These are phyloP conservation scores for Paradendryphiella salina DNA, from an alignment of 2,329 filamentous ascomycete genomes.

Conservation along the genomic window DNA sequence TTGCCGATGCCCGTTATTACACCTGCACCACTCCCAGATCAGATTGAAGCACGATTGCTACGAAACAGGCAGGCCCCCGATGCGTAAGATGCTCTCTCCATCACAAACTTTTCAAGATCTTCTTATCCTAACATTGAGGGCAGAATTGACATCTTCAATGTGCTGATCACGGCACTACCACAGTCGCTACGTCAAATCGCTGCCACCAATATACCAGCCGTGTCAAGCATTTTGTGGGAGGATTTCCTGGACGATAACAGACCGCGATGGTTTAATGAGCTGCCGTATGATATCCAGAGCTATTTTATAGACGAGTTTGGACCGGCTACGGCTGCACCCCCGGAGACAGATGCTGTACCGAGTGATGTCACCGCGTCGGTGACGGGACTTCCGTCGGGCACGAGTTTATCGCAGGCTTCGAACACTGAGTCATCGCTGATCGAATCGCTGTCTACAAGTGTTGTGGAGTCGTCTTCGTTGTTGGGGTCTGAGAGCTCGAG, in stretches of 20 bases:
- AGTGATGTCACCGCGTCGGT: constrained; percentile 8
- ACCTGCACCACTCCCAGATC: constrained; percentile 27
- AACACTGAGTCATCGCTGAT: not conserved
- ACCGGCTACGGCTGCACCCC: constrained; percentile 33
- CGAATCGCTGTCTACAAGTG: constrained; percentile 4
- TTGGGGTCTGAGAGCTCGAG: constrained; percentile 3
- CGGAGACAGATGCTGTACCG: constrained; percentile 7
- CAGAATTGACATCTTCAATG: constrained; percentile 40
- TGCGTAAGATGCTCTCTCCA: constrained; percentile 31
- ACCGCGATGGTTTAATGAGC: constrained; percentile 39
- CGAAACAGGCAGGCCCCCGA: constrained; percentile 32
- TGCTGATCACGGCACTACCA: constrained; percentile 44
- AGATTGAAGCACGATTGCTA: constrained; percentile 15
- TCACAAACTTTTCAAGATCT: not conserved
- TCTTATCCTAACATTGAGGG: constrained; percentile 10
- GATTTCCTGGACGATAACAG: constrained; percentile 42
- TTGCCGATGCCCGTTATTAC: constrained; percentile 32
- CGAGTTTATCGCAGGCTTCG: constrained; percentile 6
- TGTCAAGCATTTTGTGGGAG: constrained; percentile 41
- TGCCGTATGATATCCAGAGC: constrained; percentile 41
- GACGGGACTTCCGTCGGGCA: constrained; percentile 5
- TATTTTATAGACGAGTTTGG: constrained; percentile 43
- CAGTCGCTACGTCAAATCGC: constrained; percentile 41
- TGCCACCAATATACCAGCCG: constrained; percentile 42
- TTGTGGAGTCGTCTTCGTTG: not conserved